A percentile compares a stretch with the other conserved stretches of the same genome.
Conservation (phyloP, 805 yeast species). For the Teunomyces kruisii region DNA sequence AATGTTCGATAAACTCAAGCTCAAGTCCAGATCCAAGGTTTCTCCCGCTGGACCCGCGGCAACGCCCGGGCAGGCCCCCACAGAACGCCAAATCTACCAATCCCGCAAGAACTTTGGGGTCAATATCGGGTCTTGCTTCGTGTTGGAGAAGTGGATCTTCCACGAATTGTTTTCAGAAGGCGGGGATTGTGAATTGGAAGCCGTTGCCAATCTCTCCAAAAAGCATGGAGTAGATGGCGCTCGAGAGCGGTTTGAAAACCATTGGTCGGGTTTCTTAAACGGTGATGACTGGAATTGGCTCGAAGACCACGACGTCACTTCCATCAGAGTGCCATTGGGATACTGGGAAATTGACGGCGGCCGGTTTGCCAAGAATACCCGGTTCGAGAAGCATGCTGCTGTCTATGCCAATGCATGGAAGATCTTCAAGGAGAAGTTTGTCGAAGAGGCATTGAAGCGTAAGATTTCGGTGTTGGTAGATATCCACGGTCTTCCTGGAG, state of each 20-base stretch:
- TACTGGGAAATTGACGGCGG: conserved; percentile 85
- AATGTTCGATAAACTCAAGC: conserved; percentile 34
- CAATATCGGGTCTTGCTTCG: conserved; percentile 79
- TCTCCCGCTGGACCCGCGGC: conserved; percentile 32
- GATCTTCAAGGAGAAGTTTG: conserved; percentile 48
- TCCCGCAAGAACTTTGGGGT: conserved; percentile 74
- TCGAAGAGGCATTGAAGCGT: conserved; percentile 58
- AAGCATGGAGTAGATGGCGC: conserved; percentile 56
- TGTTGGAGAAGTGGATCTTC: conserved; percentile 77
- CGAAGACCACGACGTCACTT: conserved; percentile 62
- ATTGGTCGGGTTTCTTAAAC: conserved; percentile 62
- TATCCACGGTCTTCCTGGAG: conserved; percentile 87
- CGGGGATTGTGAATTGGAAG: conserved; percentile 71
- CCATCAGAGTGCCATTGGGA: conserved; percentile 85
- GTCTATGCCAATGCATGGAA: conserved; percentile 80
- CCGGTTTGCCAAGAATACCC: conserved; percentile 54
- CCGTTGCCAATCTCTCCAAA: conserved; percentile 51
- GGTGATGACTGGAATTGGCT: conserved; percentile 84
- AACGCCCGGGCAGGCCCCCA: conserved; percentile 33
- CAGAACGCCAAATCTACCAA: conserved; percentile 52
- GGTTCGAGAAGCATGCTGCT: conserved; percentile 49
- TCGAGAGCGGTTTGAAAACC: conserved; percentile 51
- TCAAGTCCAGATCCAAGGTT: conserved; percentile 26
- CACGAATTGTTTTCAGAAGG: conserved; percentile 59
- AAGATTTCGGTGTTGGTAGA: conserved; percentile 79